Evolutionary conservation across 2,329 filamentous ascomycete species (phyloP).

Genomic region (Nothopassalora personata): DNA sequence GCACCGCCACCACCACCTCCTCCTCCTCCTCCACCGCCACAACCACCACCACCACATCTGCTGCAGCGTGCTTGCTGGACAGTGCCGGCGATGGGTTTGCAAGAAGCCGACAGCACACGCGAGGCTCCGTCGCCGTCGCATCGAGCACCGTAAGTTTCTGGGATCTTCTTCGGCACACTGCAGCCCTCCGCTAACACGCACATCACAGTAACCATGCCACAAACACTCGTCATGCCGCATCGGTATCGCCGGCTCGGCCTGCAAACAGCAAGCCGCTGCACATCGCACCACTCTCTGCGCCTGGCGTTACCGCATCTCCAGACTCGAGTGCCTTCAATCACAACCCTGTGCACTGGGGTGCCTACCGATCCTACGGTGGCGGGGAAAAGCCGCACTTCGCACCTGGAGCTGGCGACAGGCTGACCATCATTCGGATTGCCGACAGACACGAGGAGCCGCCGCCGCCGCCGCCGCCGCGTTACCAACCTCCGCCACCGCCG

Average conservation of each 20-base stretch:
- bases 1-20: not conserved
- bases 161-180: not conserved
- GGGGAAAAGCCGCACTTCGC: not conserved
- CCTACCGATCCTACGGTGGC: slow-evolving; percentile 2
- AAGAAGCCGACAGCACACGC: not conserved
- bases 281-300: not conserved
- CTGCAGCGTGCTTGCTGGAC: not conserved
- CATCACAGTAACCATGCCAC: not conserved
- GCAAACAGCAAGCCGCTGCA: not conserved
- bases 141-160: not conserved
- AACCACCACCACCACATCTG: too few relatives aligned
- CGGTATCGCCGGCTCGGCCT: not conserved
- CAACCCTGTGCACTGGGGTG: slow-evolving; percentile 2
- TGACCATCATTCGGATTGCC: not conserved
- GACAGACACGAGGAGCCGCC: not conserved
- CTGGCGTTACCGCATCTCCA: not conserved
- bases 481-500: not conserved
- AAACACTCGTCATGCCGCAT: not conserved
- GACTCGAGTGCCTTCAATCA: not conserved
- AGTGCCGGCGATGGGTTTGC: not conserved
- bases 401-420: not conserved
- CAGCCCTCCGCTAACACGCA: not conserved
- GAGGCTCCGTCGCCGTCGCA: slow-evolving; percentile 1
- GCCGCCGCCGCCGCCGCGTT: not conserved
- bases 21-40: not conserved